Conservation (phyloP, 2,329 filamentous ascomycete genomes). For the Sphaerulina vaccinii region DNA sequence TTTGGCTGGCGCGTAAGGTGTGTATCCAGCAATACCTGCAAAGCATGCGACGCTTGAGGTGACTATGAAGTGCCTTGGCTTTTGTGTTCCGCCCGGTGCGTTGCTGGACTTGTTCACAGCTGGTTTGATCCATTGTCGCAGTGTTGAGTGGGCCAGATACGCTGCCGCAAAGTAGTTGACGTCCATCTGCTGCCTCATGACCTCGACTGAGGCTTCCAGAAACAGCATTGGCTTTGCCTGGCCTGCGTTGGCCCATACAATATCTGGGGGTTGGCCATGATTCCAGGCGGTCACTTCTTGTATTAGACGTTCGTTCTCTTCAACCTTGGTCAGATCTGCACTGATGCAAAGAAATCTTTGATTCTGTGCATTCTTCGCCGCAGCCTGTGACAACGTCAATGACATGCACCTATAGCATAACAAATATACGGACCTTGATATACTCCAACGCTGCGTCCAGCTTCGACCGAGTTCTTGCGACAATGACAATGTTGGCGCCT, state of each 20-base stretch:
- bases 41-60: slow-evolving; percentile 77
- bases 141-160: slow-evolving; percentile 78
- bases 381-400: slow-evolving; percentile 48
- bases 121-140: slow-evolving; percentile 68
- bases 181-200: slow-evolving; percentile 78
- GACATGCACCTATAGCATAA: neutral
- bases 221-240: slow-evolving; percentile 72
- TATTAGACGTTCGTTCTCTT: slow-evolving; percentile 69
- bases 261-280: slow-evolving; percentile 67
- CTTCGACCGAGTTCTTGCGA: slow-evolving; percentile 73
- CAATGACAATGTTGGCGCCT: slow-evolving; percentile 82
- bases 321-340: slow-evolving; percentile 72
- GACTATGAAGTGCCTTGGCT: slow-evolving; percentile 78
- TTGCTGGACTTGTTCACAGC: slow-evolving; percentile 37
- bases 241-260: slow-evolving; percentile 90
- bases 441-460: slow-evolving; percentile 68
- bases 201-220: slow-evolving; percentile 67
- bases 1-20: slow-evolving; percentile 80
- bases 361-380: slow-evolving; percentile 61
- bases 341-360: slow-evolving; percentile 83
- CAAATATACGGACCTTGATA: slow-evolving; percentile 55
- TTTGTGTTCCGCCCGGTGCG: slow-evolving; percentile 22
- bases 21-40: slow-evolving; percentile 76
- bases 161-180: slow-evolving; percentile 85
- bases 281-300: slow-evolving; percentile 77